phyloP scores from a whole-genome alignment of 1,139 yeast genomes.

The Debaryomyces psychrophilus region DNA sequence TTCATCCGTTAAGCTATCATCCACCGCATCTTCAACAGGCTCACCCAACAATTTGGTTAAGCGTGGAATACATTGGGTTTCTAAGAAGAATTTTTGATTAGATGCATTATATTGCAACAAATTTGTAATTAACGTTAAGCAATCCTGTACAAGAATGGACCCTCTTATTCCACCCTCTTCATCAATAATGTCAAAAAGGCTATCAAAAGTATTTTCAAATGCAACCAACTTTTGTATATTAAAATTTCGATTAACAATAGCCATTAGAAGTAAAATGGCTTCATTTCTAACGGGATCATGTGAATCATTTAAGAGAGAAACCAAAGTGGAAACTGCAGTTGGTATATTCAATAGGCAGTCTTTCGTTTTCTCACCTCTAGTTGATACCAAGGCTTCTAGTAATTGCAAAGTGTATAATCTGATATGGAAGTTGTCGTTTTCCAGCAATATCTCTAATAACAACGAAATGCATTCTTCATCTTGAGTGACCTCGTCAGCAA shows the following conservation, averaged over 20 bases:
- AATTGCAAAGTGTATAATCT: conserved; percentile 81
- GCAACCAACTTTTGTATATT: conserved; percentile 93
- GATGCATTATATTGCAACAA: conserved; percentile 82
- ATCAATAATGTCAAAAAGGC: conserved; percentile 71
- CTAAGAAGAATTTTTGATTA: conserved; percentile 86
- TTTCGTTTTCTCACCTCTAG: conserved; percentile 75
- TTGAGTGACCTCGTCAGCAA: conserved; percentile 90
- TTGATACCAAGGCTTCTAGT: conserved; percentile 78
- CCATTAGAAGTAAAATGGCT: conserved; percentile 79
- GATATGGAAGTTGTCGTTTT: conserved; percentile 67
- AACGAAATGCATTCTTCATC: conserved; percentile 58
- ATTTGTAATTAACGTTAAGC: conserved; percentile 73
- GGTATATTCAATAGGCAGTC: conserved; percentile 76
- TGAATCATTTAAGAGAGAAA: conserved; percentile 65
- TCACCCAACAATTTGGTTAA: conserved; percentile 65
- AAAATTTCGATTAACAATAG: conserved; percentile 77
- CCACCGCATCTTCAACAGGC: conserved; percentile 48
- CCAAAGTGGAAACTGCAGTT: conserved; percentile 77
- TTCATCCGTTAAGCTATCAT: conserved; percentile 24
- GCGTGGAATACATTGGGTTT: conserved; percentile 75
- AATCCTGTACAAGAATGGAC: conserved; percentile 88
- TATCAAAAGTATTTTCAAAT: conserved; percentile 90
- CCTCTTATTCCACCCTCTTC: conserved; percentile 92
- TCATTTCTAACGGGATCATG: conserved; percentile 93
- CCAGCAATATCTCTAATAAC: conserved; percentile 57